Conservation (phyloP, 2,329 filamentous ascomycete genomes). For the Drechslerella dactyloides region DNA sequence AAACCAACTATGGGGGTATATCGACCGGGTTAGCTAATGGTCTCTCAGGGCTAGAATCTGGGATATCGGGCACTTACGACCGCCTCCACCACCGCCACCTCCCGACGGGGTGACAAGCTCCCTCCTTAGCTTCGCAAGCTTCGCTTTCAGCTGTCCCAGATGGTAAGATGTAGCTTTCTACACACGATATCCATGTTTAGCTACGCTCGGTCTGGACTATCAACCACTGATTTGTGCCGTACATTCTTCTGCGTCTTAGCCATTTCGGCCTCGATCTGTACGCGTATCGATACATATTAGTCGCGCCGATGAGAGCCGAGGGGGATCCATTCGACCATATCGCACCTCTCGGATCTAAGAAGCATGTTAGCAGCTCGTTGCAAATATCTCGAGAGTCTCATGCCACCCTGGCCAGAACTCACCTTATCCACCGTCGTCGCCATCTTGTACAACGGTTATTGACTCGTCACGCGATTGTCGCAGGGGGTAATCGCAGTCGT, state of each 20-base stretch:
- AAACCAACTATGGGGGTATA: slow-evolving; percentile 70
- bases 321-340: slow-evolving; percentile 3
- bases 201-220: not conserved
- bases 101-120: slow-evolving; percentile 85
- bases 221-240: not conserved
- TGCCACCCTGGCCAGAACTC: slow-evolving; percentile 74
- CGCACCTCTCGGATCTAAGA: slow-evolving; percentile 52
- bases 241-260: slow-evolving; percentile 91
- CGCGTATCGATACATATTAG: slow-evolving; percentile 11
- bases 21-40: not conserved
- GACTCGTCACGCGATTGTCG: slow-evolving; percentile 48
- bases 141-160: slow-evolving; percentile 95
- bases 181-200: slow-evolving; percentile 6
- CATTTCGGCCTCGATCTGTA: slow-evolving; percentile 68
- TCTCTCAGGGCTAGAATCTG: slow-evolving; percentile 21
- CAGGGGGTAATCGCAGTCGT: not conserved
- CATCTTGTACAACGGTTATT: slow-evolving; percentile 68
- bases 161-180: slow-evolving; percentile 87
- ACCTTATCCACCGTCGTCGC: slow-evolving; percentile 97
- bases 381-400: too few relatives aligned
- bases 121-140: slow-evolving; percentile 95
- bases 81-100: slow-evolving; percentile 81
- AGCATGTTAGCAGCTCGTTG: slow-evolving; percentile 76
- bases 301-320: not conserved
- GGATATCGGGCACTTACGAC: slow-evolving; percentile 60